Evolutionary conservation across 768 basidiomycete species (phyloP), one percentile per base, ranked within the genome.

Genomic region (Mycena venus): DNA sequence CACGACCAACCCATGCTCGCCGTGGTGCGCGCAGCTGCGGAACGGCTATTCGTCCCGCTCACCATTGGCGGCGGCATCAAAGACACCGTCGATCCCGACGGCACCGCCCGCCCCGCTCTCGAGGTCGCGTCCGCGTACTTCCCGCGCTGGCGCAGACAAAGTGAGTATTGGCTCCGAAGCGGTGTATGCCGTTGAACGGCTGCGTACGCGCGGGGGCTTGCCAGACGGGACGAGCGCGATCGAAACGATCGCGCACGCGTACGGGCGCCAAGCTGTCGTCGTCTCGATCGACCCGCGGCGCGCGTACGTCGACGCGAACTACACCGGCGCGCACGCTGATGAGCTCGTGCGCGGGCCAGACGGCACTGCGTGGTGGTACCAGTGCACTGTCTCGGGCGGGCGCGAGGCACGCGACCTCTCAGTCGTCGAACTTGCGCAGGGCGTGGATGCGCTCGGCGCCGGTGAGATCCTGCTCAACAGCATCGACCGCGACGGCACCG

Each of bases 41-140:
- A 96, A 82, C 90, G 91, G 64, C 91, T 99, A 55, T 99, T 97
- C 79, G 96, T 99, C 1, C 98, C 98, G n/a, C 89, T 99, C 42
- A 99, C 98, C 19, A 97, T 99, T 77, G 98, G 98, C 29, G 98
- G 98, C 25, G 98, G 98, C 2, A 99, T 99, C 87, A 97, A 97
- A 83, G 97, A 98, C 83, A 93, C 93, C 23, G 86, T 95, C 79
- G 98, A 99, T 81, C 98, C 98, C 0, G 98, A 99, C 82, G 97
- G 97, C 40, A 98, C 97, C 7, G 86, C 85, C 72, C 94, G 91
- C 73, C 88, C 91, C 32, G 98, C 98, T 17, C 88, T 98, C 70
- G 97, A 99, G 82, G 98, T 99, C 59, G 98, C 98, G 4, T 94
- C 95, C 11, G 91, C 93, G 17, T 99, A 99, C 85, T 99, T 99